phyloP scores from a whole-genome alignment of 2,329 filamentous ascomycete species.

The Aureobasidium sp. region DNA sequence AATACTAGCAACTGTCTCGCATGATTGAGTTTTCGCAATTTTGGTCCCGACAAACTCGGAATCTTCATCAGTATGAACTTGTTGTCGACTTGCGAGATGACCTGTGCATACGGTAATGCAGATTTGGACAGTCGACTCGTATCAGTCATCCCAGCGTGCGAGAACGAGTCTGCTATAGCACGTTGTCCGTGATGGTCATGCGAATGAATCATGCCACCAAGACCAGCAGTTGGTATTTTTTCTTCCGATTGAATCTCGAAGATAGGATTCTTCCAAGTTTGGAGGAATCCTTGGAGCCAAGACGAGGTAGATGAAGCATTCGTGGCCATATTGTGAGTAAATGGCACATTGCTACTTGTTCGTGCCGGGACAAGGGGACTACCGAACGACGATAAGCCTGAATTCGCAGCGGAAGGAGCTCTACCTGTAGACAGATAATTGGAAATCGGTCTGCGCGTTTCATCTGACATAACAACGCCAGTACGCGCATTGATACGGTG shows the following conservation, averaged over 20 bases:
- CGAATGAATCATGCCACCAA: not conserved
- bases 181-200: not conserved
- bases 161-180: constrained; percentile 22
- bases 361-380: constrained; percentile 38
- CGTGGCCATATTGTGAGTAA: not conserved
- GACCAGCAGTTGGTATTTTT: not conserved
- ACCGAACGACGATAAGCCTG: constrained; percentile 29
- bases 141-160: constrained; percentile 19
- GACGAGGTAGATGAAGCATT: not conserved
- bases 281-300: constrained; percentile 70
- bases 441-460: not conserved
- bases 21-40: not conserved
- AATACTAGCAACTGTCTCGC: constrained; percentile 63
- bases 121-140: constrained; percentile 63
- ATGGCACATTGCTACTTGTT: constrained; percentile 10
- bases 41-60: constrained; percentile 18
- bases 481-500: constrained; percentile 63
- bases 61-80: constrained; percentile 88
- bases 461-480: constrained; percentile 44
- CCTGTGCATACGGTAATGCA: constrained; percentile 63
- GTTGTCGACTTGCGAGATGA: constrained; percentile 86
- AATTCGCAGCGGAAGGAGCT: constrained; percentile 29
- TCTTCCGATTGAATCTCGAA: constrained; percentile 62
- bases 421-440: not conserved
- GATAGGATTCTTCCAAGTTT: constrained; percentile 79